These are phyloP conservation scores for Cladobotryum protrusum DNA, from an alignment of 2,329 filamentous ascomycete genomes.

Conservation along the genomic window DNA sequence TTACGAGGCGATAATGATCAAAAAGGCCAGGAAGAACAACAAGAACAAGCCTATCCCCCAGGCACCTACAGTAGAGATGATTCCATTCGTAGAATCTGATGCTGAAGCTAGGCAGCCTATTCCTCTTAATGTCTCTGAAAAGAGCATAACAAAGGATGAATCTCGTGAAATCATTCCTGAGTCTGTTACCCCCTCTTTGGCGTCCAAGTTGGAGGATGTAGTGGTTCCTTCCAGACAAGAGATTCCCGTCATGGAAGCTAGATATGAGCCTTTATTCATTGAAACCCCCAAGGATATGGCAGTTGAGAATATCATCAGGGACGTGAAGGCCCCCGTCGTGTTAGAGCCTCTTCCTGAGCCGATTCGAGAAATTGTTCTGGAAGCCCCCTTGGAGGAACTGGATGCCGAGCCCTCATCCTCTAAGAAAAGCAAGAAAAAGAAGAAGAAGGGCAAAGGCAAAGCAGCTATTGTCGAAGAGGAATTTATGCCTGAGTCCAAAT, in stretches of 20 bases:
- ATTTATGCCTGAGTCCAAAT: not conserved
- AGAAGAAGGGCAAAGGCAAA: constrained; percentile 9
- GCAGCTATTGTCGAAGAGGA: not conserved
- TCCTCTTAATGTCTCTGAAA: not conserved
- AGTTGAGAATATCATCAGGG: not conserved
- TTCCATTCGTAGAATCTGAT: not conserved
- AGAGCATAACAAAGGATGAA: not conserved
- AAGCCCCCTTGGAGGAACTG: not conserved
- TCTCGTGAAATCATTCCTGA: not conserved
- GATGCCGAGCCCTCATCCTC: constrained; percentile 2
- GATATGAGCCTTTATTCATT: not conserved
- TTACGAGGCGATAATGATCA: constrained; percentile 13
- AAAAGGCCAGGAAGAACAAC: constrained; percentile 16
- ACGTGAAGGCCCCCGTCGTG: not conserved
- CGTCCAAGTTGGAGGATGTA: constrained; percentile 1
- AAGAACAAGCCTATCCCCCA: constrained; percentile 12
- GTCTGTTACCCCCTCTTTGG: not conserved
- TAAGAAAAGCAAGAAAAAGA: constrained; percentile 13
- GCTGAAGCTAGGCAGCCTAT: not conserved
- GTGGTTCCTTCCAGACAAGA: not conserved
- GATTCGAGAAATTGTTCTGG: not conserved
- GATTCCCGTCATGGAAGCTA: not conserved
- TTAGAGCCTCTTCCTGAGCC: not conserved
- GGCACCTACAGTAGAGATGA: not conserved
- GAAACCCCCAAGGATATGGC: not conserved